Base-by-base conservation (phyloP, 2,329 filamentous ascomycete species). In the Fonsecaea erecta region DNA sequence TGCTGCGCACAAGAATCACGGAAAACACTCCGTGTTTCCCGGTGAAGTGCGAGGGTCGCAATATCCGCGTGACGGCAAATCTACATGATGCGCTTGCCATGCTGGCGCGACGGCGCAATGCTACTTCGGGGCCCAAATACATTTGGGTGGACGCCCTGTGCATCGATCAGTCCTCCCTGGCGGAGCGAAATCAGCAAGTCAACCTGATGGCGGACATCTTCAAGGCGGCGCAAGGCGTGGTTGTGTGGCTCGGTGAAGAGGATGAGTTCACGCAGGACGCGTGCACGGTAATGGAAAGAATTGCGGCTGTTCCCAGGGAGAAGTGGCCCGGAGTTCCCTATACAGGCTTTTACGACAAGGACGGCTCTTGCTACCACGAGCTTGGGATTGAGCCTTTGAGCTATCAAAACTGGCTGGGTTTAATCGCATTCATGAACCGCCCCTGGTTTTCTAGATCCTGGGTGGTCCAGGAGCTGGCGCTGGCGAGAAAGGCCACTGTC, bases 61-160 rank as follows among this genome's bases (percentile, higher is more conserved):
- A 53, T 16, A 14, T 61, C 16, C 59, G 59, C 11, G 51, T 61
- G 2, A 61, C 59, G 24, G 59, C 59, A 7, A 61, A 61, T 35
- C 34, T 61, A n/a, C 32, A 61, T n/a, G 59, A 61, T 46, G 59
- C 59, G 7, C 59, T 61, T 3, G 59, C 30, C 16, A 54, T 54
- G 34, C 16, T 61, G 21, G 35, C 34, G 4, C 34, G 59, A 24
- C 32, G 30, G 24, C 32, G 30, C 34, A 40, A 24, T 18, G 14
- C 51, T 48, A 16, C 26, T n/a, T 32, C 32, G n/a, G 30, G 11
- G 26, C 18, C 26, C n/a, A 32, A 61, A n/a, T 60, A 40, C 30
- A 21, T 70, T 18, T 71, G 69, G 69, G 60, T 69, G 57, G 69
- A 71, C 52, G 65, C 66, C 16, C 60, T 71, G n/a, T 60, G 68